These are phyloP conservation scores for Saccharum hybrid DNA, from an alignment of 202 grass and related monocot species.

Conservation along the genomic window DNA sequence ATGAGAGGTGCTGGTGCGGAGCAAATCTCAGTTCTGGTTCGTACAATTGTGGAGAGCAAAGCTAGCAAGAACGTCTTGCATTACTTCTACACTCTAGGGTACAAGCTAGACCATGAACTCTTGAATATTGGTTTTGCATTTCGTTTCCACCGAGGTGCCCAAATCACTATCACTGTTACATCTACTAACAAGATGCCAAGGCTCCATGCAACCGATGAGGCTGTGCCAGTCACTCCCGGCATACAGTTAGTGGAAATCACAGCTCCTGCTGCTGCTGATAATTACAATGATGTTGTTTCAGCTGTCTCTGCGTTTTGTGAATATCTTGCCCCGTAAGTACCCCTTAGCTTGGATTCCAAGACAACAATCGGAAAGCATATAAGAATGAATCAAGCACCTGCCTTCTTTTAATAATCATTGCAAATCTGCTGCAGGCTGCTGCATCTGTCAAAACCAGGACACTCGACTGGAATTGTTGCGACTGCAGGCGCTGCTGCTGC, in stretches of 20 bases:
- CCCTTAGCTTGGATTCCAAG: conserved; percentile 14
- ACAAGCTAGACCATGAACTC: conserved; percentile 92
- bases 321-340: conserved; percentile 88
- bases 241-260: conserved; percentile 97
- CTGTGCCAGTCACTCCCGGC: conserved; percentile 67
- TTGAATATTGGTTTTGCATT: conserved; percentile 90
- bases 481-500: conserved; percentile 79
- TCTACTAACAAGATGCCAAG: conserved; percentile 79
- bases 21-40: conserved; percentile 90
- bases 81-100: conserved; percentile 87
- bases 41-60: conserved; percentile 75
- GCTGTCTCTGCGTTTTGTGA: conserved; percentile 84
- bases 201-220: conserved; percentile 81
- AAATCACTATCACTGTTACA: conserved; percentile 80
- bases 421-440: conserved; percentile 61
- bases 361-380: not conserved
- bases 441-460: conserved; percentile 86
- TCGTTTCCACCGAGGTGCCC: conserved; percentile 73
- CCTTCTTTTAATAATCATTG: conserved; percentile 24
- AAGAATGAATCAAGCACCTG: not conserved
- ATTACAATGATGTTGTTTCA: conserved; percentile 83
- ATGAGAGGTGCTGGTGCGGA: conserved; percentile 88
- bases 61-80: conserved; percentile 83
- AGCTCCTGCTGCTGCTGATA: conserved; percentile 77
- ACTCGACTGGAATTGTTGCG: conserved; percentile 75